Conservation (phyloP, 1,139 yeast species). For the Yamadazyma membranifaciens region DNA sequence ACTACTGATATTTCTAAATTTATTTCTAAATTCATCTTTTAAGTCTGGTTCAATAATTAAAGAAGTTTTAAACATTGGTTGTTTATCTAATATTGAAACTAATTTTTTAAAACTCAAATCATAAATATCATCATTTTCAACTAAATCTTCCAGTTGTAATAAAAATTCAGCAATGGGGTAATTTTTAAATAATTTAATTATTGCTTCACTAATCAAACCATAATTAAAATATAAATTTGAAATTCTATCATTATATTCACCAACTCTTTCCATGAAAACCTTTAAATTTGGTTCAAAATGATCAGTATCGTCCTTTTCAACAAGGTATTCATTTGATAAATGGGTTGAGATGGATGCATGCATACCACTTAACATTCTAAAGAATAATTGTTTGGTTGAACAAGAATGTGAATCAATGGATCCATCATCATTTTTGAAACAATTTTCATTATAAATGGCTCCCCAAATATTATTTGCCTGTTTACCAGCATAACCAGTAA, state of each 20-base stretch:
- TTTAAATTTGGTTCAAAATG: slow-evolving; percentile 81
- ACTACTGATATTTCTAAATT: slow-evolving; percentile 86
- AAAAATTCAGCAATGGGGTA: slow-evolving; percentile 17
- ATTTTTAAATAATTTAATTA: slow-evolving; percentile 54
- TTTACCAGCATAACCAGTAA: slow-evolving; percentile 93
- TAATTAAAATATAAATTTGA: slow-evolving; percentile 90
- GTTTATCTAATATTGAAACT: slow-evolving; percentile 19
- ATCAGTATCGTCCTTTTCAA: slow-evolving; percentile 70
- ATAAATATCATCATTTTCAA: slow-evolving; percentile 38
- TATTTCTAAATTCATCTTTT: slow-evolving; percentile 79
- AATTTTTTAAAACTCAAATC: slow-evolving; percentile 21
- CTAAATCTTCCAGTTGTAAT: slow-evolving; percentile 14
- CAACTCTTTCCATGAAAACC: slow-evolving; percentile 87
- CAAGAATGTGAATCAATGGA: slow-evolving; percentile 51
- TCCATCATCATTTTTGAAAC: slow-evolving; percentile 47
- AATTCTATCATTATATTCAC: slow-evolving; percentile 82
- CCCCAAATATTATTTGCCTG: slow-evolving; percentile 93
- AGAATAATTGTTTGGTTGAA: slow-evolving; percentile 82
- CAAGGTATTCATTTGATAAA: slow-evolving; percentile 78
- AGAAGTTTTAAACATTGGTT: slow-evolving; percentile 44
- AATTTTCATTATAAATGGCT: slow-evolving; percentile 88
- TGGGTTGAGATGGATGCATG: slow-evolving; percentile 97
- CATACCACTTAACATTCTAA: slow-evolving; percentile 85
- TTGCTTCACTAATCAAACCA: slow-evolving; percentile 79
- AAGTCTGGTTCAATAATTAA: slow-evolving; percentile 49